phyloP scores from a whole-genome alignment of 176 grass and related monocot genomes.

The Aegilops speltoides region DNA sequence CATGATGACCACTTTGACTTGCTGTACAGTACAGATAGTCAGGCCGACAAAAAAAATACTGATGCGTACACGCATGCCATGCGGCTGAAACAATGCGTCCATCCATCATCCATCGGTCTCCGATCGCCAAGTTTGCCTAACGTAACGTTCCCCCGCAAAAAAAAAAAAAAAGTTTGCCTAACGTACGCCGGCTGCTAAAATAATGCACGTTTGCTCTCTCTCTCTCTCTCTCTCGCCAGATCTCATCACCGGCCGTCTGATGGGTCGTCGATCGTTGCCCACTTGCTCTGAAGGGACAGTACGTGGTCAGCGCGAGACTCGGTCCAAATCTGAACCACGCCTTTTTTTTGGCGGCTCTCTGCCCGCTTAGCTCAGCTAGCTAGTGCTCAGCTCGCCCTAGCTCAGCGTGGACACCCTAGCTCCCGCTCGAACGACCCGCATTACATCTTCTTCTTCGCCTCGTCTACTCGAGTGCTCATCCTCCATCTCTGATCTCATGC shows the following conservation, averaged over 20 bases:
- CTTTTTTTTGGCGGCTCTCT: constrained; percentile 3
- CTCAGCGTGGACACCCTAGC: neutral
- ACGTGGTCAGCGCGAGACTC: neutral
- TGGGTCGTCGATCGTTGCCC: neutral
- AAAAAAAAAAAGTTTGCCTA: neutral
- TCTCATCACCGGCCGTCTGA: neutral
- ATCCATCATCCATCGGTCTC: neutral
- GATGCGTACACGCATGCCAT: neutral
- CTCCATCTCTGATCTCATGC: neutral
- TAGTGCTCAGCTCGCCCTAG: neutral
- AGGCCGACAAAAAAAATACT: neutral
- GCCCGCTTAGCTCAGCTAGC: neutral
- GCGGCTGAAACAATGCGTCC: neutral
- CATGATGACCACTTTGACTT: neutral
- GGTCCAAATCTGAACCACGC: neutral
- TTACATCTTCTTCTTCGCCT: neutral
- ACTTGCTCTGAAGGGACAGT: neutral
- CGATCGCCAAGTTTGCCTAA: neutral
- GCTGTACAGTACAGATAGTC: neutral
- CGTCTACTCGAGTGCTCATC: neutral
- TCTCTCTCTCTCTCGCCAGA: neutral
- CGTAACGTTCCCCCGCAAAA: too few species aligned
- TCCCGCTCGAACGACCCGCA: neutral
- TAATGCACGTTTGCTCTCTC: neutral
- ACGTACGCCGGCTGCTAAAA: neutral